A percentile compares a stretch with the other conserved stretches of the same genome.
phyloP scores from a whole-genome alignment of 768 basidiomycete species.

The Epithele typhae region DNA sequence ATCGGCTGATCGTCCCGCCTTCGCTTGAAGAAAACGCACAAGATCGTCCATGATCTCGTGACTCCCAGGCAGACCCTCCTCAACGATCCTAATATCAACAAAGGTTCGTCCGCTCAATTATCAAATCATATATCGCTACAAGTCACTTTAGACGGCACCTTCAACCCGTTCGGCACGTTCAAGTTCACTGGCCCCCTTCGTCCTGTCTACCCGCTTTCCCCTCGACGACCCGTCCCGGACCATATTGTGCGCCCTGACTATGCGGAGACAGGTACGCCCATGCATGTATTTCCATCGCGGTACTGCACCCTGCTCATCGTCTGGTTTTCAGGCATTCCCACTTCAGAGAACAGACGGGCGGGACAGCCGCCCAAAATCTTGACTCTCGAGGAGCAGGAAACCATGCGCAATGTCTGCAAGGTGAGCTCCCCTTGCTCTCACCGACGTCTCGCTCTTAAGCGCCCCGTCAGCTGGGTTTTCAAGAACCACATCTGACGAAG shows the following conservation, averaged over 20 bases:
- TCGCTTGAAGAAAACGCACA: slow-evolving; percentile 69
- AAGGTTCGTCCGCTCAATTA: slow-evolving; percentile 18
- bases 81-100: slow-evolving; percentile 24
- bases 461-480: slow-evolving; percentile 2
- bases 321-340: slow-evolving; percentile 47
- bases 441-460: slow-evolving; percentile 17
- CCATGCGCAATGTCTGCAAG: slow-evolving; percentile 82
- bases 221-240: slow-evolving; percentile 69
- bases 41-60: slow-evolving; percentile 66
- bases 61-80: slow-evolving; percentile 26
- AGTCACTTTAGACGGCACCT: slow-evolving; percentile 56
- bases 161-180: slow-evolving; percentile 75
- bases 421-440: slow-evolving; percentile 41
- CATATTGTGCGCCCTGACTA: slow-evolving; percentile 91
- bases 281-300: slow-evolving; percentile 20
- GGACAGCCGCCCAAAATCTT: slow-evolving; percentile 67
- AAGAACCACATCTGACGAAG: slow-evolving; percentile 9
- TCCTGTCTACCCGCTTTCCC: slow-evolving; percentile 85
- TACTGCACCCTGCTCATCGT: slow-evolving; percentile 26
- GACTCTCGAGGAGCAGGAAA: slow-evolving; percentile 72
- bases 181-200: slow-evolving; percentile 75
- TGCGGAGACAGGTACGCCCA: slow-evolving; percentile 60
- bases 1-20: slow-evolving; percentile 2
- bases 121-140: neutral
- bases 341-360: slow-evolving; percentile 49